phyloP scores from a whole-genome alignment of 1,139 yeast species.

The Lodderomyces parapsilosis region DNA sequence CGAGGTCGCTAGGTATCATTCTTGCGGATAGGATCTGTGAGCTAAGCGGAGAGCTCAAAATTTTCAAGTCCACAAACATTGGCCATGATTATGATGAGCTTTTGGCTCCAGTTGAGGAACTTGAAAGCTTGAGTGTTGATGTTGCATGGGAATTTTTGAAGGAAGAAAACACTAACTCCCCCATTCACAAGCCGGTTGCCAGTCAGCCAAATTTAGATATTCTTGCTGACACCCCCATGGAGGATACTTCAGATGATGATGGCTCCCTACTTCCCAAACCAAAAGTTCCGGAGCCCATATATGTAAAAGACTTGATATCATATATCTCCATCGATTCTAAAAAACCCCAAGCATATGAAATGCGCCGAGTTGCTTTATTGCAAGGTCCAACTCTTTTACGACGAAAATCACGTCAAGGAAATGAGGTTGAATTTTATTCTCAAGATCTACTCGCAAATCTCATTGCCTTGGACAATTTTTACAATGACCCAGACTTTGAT shows the following conservation, averaged over 20 bases:
- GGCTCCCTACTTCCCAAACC: slow-evolving; percentile 36
- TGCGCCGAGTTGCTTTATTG: slow-evolving; percentile 48
- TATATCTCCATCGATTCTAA: slow-evolving; percentile 49
- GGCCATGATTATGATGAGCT: slow-evolving; percentile 5
- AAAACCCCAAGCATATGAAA: slow-evolving; percentile 49
- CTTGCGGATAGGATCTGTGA: slow-evolving; percentile 47
- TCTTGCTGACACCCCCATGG: slow-evolving; percentile 1
- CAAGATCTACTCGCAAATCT: slow-evolving; percentile 44
- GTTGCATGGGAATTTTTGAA: slow-evolving; percentile 18
- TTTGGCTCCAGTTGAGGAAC: not conserved
- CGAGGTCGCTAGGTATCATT: slow-evolving; percentile 44
- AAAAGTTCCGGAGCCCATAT: slow-evolving; percentile 53
- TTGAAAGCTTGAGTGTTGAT: not conserved
- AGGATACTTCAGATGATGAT: slow-evolving; percentile 30
- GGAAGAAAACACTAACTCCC: not conserved
- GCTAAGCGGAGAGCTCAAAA: slow-evolving; percentile 27
- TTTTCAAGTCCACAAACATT: slow-evolving; percentile 35
- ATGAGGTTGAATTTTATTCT: slow-evolving; percentile 53
- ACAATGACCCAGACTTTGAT: slow-evolving; percentile 50
- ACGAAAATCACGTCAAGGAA: slow-evolving; percentile 50
- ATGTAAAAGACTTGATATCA: slow-evolving; percentile 58
- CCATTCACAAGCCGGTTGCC: slow-evolving; percentile 2
- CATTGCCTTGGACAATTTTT: slow-evolving; percentile 49
- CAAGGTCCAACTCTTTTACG: slow-evolving; percentile 55
- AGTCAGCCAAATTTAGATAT: slow-evolving; percentile 9